Conservation (phyloP, 345 rosid species). For the Limnanthes douglasii region DNA sequence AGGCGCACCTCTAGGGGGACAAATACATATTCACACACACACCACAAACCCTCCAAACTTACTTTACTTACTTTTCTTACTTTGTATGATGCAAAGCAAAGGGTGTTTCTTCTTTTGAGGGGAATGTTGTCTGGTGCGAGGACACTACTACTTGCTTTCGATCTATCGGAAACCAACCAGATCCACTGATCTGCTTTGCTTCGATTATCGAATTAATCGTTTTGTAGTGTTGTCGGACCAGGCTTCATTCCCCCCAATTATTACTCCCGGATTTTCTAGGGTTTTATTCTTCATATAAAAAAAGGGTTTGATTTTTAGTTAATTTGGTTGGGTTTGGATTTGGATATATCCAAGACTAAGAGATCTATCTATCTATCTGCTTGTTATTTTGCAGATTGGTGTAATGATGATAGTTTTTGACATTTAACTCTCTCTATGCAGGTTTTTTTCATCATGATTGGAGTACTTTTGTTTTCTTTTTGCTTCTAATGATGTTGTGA, state of each 20-base stretch:
- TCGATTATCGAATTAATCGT: constrained; percentile 1
- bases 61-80: constrained; percentile 2
- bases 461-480: constrained; percentile 9
- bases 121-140: constrained; percentile 99
- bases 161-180: neutral
- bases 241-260: constrained; percentile 98
- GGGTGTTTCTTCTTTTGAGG: constrained; percentile 51
- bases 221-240: constrained; percentile 77
- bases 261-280: constrained; percentile 22
- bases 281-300: constrained; percentile 5
- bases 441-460: constrained; percentile 39
- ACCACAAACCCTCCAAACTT: constrained; percentile 2
- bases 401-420: constrained; percentile 53
- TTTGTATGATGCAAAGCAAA: constrained; percentile 2
- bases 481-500: constrained; percentile 12
- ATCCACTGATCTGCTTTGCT: constrained; percentile 7
- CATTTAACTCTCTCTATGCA: constrained; percentile 16
- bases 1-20: constrained; percentile 57
- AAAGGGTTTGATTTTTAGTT: neutral
- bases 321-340: constrained; percentile 10
- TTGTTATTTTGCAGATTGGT: constrained; percentile 27
- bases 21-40: constrained; percentile 8
- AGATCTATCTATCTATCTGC: neutral
- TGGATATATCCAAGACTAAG: neutral
- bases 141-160: constrained; percentile 25